Evolutionary conservation across 2,329 filamentous ascomycete genomes (phyloP).

Genomic region (Alternaria novae-zelandiae): DNA sequence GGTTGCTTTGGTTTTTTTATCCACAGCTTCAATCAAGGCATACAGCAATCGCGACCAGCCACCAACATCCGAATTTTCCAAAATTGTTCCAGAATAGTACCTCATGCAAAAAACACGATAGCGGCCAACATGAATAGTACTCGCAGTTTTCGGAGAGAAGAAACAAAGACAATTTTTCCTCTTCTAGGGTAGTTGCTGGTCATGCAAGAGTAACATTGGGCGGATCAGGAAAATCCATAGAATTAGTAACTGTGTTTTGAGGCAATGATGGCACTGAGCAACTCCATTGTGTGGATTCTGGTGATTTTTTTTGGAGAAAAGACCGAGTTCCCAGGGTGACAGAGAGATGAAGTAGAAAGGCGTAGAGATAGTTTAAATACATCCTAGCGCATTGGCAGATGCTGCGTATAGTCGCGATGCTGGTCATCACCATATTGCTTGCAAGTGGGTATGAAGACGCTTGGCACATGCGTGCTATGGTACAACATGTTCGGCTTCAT

Average conservation of each 20-base stretch:
- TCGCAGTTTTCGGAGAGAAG: not conserved
- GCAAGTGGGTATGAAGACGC: not conserved
- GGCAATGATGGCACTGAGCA: not conserved
- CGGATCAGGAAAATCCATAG: too few species aligned
- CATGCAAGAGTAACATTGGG: not conserved
- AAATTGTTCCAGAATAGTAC: not conserved
- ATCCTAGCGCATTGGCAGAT: not conserved
- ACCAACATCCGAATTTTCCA: not conserved
- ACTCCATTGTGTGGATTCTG: not conserved
- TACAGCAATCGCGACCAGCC: not conserved
- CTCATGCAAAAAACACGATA: not conserved
- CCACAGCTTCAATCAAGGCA: not conserved
- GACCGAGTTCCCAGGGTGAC: fast-evolving
- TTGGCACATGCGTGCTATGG: not conserved
- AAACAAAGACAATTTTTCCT: not conserved
- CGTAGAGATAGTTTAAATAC: not conserved
- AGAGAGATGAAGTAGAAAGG: not conserved
- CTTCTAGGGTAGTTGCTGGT: not conserved
- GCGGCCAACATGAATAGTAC: not conserved
- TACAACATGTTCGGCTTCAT: not conserved
- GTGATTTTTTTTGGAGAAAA: not conserved
- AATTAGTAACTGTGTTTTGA: too few species aligned
- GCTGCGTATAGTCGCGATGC: not conserved
- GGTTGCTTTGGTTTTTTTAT: not conserved
- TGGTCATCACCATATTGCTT: not conserved